A percentile compares a stretch with the other conserved stretches of the same genome.
Conservation (phyloP, 768 basidiomycete species). For the Phylloporus arenicola region DNA sequence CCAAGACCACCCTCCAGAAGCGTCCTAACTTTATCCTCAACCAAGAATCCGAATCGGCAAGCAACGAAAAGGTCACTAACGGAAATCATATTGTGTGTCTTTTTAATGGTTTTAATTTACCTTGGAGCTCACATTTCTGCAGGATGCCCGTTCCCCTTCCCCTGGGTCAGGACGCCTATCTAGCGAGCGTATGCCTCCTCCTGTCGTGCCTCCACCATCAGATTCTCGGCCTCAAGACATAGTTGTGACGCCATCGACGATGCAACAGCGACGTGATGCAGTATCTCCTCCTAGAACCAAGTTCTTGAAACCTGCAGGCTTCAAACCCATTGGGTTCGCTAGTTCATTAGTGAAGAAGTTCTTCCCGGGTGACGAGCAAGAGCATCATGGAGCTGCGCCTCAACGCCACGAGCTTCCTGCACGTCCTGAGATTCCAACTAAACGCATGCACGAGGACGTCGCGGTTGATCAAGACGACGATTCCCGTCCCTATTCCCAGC, state of each 20-base stretch:
- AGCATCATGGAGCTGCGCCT: conserved; percentile 31
- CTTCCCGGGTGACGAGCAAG: conserved; percentile 79
- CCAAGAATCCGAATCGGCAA: conserved; percentile 24
- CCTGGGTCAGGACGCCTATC: conserved; percentile 20
- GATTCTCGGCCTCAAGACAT: conserved; percentile 14
- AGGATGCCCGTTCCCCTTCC: conserved; percentile 18
- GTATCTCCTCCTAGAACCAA: conserved; percentile 18
- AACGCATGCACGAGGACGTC: conserved; percentile 24
- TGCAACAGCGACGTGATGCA: conserved; percentile 14
- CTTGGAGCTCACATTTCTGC: conserved; percentile 9
- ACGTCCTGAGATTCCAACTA: conserved; percentile 24
- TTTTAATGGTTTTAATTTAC: background rate
- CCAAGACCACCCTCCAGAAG: conserved; percentile 27
- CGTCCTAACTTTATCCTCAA: conserved; percentile 14
- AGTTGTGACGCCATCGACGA: conserved; percentile 3
- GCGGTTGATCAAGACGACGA: conserved; percentile 18
- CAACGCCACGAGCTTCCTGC: conserved; percentile 13
- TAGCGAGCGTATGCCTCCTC: conserved; percentile 32
- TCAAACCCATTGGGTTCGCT: conserved; percentile 60
- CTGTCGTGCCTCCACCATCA: conserved; percentile 20
- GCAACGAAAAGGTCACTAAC: conserved; percentile 36
- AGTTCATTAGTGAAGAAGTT: conserved; percentile 63
- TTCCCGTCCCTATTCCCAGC: background rate
- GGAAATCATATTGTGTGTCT: conserved; percentile 33
- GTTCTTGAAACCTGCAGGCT: conserved; percentile 42